phyloP scores from a whole-genome alignment of 495 filamentous ascomycete genomes.

The Neurospora pannonica region DNA sequence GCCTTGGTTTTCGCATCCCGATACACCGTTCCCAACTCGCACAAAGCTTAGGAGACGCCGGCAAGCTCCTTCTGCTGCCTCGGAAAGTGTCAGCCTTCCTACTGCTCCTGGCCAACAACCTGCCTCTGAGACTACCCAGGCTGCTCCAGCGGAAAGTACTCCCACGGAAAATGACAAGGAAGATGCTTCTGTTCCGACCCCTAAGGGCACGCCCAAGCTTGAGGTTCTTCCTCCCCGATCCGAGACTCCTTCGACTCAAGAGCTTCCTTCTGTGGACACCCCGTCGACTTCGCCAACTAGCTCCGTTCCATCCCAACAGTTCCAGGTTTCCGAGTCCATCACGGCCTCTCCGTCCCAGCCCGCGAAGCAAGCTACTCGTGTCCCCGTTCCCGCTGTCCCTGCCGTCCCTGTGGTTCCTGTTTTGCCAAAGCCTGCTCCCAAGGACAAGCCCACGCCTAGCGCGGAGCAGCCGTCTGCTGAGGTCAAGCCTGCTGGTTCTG shows the following conservation, averaged over 20 bases:
- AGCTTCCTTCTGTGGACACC: slow-evolving; percentile 54
- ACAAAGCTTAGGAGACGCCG: slow-evolving; percentile 27
- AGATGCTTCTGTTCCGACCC: slow-evolving; percentile 20
- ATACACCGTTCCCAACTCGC: slow-evolving; percentile 53
- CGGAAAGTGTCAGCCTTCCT: slow-evolving; percentile 3
- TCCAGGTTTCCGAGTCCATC: slow-evolving; percentile 22
- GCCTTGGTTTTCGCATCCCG: slow-evolving; percentile 73
- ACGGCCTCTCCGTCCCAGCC: slow-evolving; percentile 22
- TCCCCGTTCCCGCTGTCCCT: slow-evolving; percentile 53
- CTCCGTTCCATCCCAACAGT: slow-evolving; percentile 48
- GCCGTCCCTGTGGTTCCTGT: slow-evolving; percentile 59
- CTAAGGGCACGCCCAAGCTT: slow-evolving; percentile 10
- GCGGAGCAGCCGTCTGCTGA: slow-evolving; percentile 15
- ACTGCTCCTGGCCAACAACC: background rate
- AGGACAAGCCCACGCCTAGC: slow-evolving; percentile 33
- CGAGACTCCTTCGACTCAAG: slow-evolving; percentile 59
- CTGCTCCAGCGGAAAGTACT: background rate
- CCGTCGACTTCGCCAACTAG: slow-evolving; percentile 61
- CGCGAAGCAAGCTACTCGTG: slow-evolving; percentile 37
- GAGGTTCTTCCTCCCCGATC: slow-evolving; percentile 29
- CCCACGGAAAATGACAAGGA: background rate
- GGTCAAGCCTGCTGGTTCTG: slow-evolving; percentile 11
- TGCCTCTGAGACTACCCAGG: background rate
- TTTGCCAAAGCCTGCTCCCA: slow-evolving; percentile 44
- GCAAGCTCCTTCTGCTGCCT: slow-evolving; percentile 8